These are phyloP conservation scores for Suhomyces bolitotheri DNA, from an alignment of 1,139 yeast species.

Conservation along the genomic window DNA sequence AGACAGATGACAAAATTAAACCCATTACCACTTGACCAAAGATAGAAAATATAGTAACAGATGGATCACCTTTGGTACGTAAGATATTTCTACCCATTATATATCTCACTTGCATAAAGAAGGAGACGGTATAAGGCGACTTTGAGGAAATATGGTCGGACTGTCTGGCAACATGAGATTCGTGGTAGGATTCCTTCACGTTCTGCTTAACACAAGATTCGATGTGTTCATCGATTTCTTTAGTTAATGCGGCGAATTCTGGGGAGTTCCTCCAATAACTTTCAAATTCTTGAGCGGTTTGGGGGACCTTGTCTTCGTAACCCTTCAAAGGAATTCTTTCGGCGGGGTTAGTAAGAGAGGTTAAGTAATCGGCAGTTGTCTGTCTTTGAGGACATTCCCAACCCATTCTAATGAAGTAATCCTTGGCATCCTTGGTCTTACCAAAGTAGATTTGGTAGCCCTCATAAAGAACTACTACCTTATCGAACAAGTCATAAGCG, in stretches of 20 bases:
- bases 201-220: slow-evolving; percentile 18
- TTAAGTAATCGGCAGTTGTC: slow-evolving; percentile 59
- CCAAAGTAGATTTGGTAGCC: slow-evolving; percentile 30
- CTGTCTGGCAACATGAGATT: slow-evolving; percentile 59
- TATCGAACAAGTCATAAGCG: slow-evolving; percentile 29
- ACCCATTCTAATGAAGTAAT: slow-evolving; percentile 25
- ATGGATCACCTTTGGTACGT: slow-evolving; percentile 66
- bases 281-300: slow-evolving; percentile 69
- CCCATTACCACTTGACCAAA: slow-evolving; percentile 73
- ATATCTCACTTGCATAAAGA: slow-evolving; percentile 62
- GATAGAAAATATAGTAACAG: slow-evolving; percentile 59
- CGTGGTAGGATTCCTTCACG: slow-evolving; percentile 34
- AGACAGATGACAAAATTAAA: slow-evolving; percentile 70
- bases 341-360: slow-evolving; percentile 58
- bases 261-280: slow-evolving; percentile 62
- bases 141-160: slow-evolving; percentile 51
- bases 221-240: slow-evolving; percentile 37
- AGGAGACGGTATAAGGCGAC: slow-evolving; percentile 69
- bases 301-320: slow-evolving; percentile 62
- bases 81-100: slow-evolving; percentile 61
- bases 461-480: slow-evolving; percentile 27
- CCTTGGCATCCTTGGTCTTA: slow-evolving; percentile 22
- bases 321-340: slow-evolving; percentile 51
- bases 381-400: slow-evolving; percentile 53
- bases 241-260: slow-evolving; percentile 39